A percentile compares a stretch with the other conserved stretches of the same genome.
phyloP scores from a whole-genome alignment of 306 rosid species.

The Cicer pinnatifidum region DNA sequence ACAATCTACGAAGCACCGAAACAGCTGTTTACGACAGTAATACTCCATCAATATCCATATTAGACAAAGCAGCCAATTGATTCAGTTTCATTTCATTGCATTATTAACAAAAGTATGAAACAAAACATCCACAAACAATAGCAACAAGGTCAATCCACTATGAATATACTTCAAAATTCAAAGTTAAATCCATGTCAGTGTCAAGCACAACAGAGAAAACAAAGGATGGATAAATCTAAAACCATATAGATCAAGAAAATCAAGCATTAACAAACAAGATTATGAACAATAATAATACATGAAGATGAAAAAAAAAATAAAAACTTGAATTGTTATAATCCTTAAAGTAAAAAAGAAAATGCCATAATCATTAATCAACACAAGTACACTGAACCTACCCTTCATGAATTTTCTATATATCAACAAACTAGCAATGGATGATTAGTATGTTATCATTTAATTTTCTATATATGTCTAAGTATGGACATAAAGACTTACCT shows the following conservation, averaged over 20 bases:
- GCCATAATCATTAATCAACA: constrained; percentile 15
- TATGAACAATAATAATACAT: neutral
- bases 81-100: neutral
- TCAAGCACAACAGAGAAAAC: neutral
- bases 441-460: too few species aligned
- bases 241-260: constrained; percentile 15
- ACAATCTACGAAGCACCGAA: neutral
- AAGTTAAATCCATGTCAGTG: neutral
- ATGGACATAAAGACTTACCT: too few species aligned
- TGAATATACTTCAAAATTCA: neutral
- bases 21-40: neutral
- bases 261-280: neutral
- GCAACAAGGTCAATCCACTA: constrained; percentile 1
- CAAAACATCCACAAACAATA: constrained; percentile 4
- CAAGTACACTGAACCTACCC: constrained; percentile 13
- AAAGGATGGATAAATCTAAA: neutral
- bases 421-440: too few species aligned
- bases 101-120: constrained; percentile 25
- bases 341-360: constrained; percentile 4
- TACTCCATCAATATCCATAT: neutral
- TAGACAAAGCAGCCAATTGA: neutral
- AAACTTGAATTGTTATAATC: constrained; percentile 20
- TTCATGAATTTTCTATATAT: neutral
- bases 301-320: neutral
- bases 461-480: too few species aligned